phyloP scores from a whole-genome alignment of 495 filamentous ascomycete species.

The Coniosporium apollinis region DNA sequence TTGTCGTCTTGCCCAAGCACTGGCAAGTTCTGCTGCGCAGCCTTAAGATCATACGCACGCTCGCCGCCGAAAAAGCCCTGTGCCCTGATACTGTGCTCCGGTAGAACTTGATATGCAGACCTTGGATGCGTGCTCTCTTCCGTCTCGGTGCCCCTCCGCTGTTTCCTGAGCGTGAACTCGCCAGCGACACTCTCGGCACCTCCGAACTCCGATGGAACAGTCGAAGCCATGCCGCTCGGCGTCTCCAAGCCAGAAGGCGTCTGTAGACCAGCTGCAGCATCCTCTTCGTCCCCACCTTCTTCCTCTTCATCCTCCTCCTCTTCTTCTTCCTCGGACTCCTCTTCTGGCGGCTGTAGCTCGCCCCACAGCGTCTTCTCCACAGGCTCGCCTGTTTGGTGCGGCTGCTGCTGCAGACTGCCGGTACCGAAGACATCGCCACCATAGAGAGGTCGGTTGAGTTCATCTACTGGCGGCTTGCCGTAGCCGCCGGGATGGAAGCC shows the following conservation, averaged over 20 bases:
- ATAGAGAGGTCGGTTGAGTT: slow-evolving; percentile 75
- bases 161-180: slow-evolving; percentile 85
- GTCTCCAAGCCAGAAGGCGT: slow-evolving; percentile 68
- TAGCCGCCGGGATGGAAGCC: slow-evolving; percentile 92
- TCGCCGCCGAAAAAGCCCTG: slow-evolving; percentile 95
- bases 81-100: slow-evolving; percentile 64
- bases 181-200: slow-evolving; percentile 58
- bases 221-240: slow-evolving; percentile 61
- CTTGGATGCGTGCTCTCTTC: slow-evolving; percentile 62
- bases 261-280: slow-evolving; percentile 45
- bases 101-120: slow-evolving; percentile 74
- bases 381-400: slow-evolving; percentile 50
- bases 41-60: slow-evolving; percentile 67
- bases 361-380: slow-evolving; percentile 87
- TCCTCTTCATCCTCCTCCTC: slow-evolving; percentile 41
- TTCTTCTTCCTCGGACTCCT: slow-evolving; percentile 68
- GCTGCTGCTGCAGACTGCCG: slow-evolving; percentile 45
- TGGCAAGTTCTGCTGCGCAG: slow-evolving; percentile 36
- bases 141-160: slow-evolving; percentile 70
- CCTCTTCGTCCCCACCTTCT: slow-evolving; percentile 30
- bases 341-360: slow-evolving; percentile 72
- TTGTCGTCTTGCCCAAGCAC: slow-evolving; percentile 72
- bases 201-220: slow-evolving; percentile 60
- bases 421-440: slow-evolving; percentile 91
- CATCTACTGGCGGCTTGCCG: slow-evolving; percentile 88